These are phyloP conservation scores for Podospora anserina DNA, from an alignment of 495 filamentous ascomycete species.

Conservation along the genomic window DNA sequence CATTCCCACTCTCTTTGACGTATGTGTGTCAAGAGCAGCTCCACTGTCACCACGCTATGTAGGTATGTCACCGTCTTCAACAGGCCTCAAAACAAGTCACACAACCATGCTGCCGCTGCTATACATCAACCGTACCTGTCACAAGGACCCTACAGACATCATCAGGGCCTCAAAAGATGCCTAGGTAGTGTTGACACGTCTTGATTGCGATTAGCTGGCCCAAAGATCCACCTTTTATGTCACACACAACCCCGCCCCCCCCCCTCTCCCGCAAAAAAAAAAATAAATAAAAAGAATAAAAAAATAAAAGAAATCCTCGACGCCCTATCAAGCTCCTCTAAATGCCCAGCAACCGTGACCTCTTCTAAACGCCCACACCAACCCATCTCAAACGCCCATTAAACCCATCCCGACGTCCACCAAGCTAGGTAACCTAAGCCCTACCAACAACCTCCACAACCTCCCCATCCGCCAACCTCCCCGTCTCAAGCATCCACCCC, in stretches of 20 bases:
- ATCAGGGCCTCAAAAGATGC: no score
- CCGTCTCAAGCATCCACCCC: slow-evolving; percentile 32
- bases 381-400: background rate
- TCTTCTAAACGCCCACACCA: background rate
- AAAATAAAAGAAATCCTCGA: no score
- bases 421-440: background rate
- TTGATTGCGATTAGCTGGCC: background rate
- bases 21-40: no score
- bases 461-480: slow-evolving; percentile 17
- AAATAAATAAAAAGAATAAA: no score
- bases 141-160: background rate
- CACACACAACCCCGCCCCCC: no score
- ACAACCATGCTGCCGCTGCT: no score
- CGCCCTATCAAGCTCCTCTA: background rate
- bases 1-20: no score
- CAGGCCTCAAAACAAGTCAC: no score
- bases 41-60: no score
- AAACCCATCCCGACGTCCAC: background rate
- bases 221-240: background rate
- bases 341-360: no score
- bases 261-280: no score
- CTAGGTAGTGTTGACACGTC: background rate
- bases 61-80: no score
- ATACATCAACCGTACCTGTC: background rate
- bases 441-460: slow-evolving; percentile 21